Evolutionary conservation across 2,329 filamentous ascomycete genomes (phyloP).

Genomic region (Sporothrix pseudoabietina): DNA sequence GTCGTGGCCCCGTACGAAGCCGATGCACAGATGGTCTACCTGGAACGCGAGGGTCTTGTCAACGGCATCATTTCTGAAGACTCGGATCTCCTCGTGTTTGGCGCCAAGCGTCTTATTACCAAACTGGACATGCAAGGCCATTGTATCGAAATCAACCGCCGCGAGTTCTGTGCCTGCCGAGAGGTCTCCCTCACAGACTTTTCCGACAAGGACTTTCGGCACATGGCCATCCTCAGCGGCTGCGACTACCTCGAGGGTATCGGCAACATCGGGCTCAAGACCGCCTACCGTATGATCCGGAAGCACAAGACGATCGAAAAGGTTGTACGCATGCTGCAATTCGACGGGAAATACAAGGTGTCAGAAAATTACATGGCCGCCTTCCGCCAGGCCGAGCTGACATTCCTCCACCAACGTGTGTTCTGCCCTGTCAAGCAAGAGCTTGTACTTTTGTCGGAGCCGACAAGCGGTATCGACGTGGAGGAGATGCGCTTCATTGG

Average conservation of each 20-base stretch:
- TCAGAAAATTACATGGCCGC: conserved; percentile 77
- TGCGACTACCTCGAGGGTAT: conserved; percentile 94
- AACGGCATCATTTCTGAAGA: conserved; percentile 92
- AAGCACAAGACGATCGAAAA: conserved; percentile 88
- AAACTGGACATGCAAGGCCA: conserved; percentile 94
- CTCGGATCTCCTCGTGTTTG: conserved; percentile 93
- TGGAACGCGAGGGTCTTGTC: conserved; percentile 83
- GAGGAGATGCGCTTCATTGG: conserved; percentile 83
- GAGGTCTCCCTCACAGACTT: conserved; percentile 89
- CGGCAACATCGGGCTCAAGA: conserved; percentile 85
- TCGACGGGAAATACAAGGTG: conserved; percentile 82
- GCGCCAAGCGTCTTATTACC: conserved; percentile 84
- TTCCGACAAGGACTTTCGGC: conserved; percentile 87
- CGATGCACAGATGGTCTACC: conserved; percentile 92
- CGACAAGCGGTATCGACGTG: conserved; percentile 63
- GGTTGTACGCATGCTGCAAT: conserved; percentile 78
- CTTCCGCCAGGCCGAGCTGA: conserved; percentile 85
- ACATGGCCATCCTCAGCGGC: conserved; percentile 94
- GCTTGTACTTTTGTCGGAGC: conserved; percentile 74
- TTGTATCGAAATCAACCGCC: conserved; percentile 86
- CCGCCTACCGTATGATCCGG: conserved; percentile 84
- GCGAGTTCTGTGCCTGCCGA: conserved; percentile 83
- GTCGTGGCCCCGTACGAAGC: conserved; percentile 97
- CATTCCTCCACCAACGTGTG: conserved; percentile 92
- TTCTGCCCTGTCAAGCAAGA: conserved; percentile 75